These are phyloP conservation scores for Cyclotella cryptica DNA, from an alignment of 108 stramenopile genomes.

Conservation along the genomic window DNA sequence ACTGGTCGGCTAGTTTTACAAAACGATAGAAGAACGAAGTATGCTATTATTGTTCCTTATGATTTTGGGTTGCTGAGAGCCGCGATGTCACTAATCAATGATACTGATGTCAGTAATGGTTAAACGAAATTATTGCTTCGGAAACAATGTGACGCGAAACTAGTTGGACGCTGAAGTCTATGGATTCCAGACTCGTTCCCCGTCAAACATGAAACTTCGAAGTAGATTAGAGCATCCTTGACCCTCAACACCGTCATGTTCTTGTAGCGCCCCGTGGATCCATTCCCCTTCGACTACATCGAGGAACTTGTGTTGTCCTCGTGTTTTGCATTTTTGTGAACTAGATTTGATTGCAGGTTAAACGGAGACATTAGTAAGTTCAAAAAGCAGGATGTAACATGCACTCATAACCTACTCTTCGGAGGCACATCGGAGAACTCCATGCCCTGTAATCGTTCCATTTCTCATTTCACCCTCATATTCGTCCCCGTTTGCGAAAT, in stretches of 20 bases:
- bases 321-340: neutral
- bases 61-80: constrained; percentile 1
- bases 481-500: constrained; percentile 22
- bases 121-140: no score
- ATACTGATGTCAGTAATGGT: neutral
- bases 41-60: constrained; percentile 6
- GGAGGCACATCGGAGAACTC: constrained; percentile 8
- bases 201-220: constrained; percentile 25
- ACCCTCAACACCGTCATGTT: constrained; percentile 7
- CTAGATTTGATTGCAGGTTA: no score
- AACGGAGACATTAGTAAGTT: no score
- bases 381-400: no score
- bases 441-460: constrained; percentile 41
- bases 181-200: constrained; percentile 25
- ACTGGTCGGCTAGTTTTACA: neutral
- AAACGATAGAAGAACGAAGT: neutral
- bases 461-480: constrained; percentile 39
- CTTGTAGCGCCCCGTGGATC: constrained; percentile 18
- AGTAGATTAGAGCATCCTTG: constrained; percentile 11
- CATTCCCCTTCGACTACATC: constrained; percentile 5
- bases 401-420: no score
- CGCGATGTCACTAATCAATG: neutral
- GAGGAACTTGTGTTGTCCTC: neutral
- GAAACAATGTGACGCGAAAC: no score
- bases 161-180: neutral